These are phyloP conservation scores for Evansstolkia leycettana DNA, from an alignment of 495 filamentous ascomycete species.

Conservation along the genomic window DNA sequence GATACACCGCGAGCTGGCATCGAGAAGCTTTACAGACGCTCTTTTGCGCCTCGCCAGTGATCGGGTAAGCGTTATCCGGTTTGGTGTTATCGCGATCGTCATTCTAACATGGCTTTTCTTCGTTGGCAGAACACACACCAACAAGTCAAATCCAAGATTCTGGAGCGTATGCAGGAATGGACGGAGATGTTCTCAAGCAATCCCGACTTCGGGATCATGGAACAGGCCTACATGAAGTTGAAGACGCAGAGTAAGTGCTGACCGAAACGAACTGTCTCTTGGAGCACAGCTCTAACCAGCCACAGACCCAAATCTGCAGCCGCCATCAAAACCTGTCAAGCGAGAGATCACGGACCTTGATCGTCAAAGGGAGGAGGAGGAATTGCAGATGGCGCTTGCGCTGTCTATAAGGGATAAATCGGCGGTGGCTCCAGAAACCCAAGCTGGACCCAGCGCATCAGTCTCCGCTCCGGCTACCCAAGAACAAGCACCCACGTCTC, in stretches of 20 bases:
- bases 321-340: conserved; percentile 87
- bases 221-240: conserved; percentile 82
- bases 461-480: conserved; percentile 28
- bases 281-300: conserved; percentile 6
- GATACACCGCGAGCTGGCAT: conserved; percentile 89
- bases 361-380: conserved; percentile 92
- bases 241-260: conserved; percentile 55
- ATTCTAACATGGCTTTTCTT: conserved; percentile 1
- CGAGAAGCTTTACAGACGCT: conserved; percentile 91
- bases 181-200: conserved; percentile 84
- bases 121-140: conserved; percentile 71
- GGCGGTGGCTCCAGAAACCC: conserved; percentile 13
- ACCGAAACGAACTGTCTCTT: no score
- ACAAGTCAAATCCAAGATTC: conserved; percentile 92
- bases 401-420: conserved; percentile 78
- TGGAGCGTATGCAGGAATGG: conserved; percentile 96
- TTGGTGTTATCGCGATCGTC: neutral
- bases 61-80: conserved; percentile 33
- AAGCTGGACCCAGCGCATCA: conserved; percentile 19
- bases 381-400: conserved; percentile 89
- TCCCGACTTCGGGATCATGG: conserved; percentile 93
- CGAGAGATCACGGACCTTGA: conserved; percentile 79
- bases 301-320: conserved; percentile 79
- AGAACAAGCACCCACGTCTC: conserved; percentile 26
- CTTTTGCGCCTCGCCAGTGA: conserved; percentile 82